These are phyloP conservation scores for Apostasia ramifera DNA, from an alignment of 106 monocot genomes.

Conservation along the genomic window DNA sequence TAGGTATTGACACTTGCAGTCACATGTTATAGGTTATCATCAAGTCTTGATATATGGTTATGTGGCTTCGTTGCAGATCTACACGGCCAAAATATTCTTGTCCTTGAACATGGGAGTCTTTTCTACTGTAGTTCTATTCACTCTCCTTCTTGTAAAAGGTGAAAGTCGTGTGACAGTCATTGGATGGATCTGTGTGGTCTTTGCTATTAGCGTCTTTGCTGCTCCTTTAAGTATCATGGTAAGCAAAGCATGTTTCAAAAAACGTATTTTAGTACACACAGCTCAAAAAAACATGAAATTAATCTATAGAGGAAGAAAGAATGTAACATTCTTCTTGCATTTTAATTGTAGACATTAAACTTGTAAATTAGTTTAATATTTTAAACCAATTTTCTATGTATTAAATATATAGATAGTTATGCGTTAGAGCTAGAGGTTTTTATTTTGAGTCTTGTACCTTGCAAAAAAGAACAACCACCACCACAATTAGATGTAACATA, in stretches of 20 bases:
- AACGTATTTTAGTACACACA: not conserved
- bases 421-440: too few species aligned
- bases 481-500: too few species aligned
- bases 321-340: not conserved
- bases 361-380: too few species aligned
- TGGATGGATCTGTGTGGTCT: constrained; percentile 53
- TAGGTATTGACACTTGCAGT: not conserved
- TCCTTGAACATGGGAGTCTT: constrained; percentile 38
- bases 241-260: not conserved
- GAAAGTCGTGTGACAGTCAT: constrained; percentile 13
- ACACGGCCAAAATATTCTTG: constrained; percentile 22
- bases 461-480: too few species aligned
- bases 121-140: constrained; percentile 30
- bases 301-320: not conserved
- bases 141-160: constrained; percentile 25
- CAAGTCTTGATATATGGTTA: not conserved
- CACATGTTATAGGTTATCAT: not conserved
- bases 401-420: too few species aligned
- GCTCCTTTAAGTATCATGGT: constrained; percentile 64
- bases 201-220: constrained; percentile 53
- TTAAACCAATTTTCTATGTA: too few species aligned
- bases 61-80: constrained; percentile 16
- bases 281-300: not conserved
- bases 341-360: too few species aligned
- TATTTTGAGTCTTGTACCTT: too few species aligned